Base-by-base conservation (phyloP, 1,284 basidiomycete species). In the Irpex sp. region DNA sequence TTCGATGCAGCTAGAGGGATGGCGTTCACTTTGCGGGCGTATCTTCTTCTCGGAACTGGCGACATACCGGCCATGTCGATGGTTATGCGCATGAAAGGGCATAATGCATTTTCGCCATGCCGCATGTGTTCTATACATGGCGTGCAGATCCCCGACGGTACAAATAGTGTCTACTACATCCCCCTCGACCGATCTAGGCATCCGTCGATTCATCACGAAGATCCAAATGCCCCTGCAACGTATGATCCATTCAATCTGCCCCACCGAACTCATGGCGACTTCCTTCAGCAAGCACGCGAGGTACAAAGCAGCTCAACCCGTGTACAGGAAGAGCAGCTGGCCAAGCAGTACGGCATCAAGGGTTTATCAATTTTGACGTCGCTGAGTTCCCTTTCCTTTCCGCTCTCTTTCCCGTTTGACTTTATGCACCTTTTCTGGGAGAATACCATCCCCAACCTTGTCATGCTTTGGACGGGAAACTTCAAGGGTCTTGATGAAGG, bases 11-110 rank as follows among this genome's bases (percentile, higher is more conserved):
- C 19, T 18, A 23, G 7, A 4, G 18, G 19, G 19, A 9, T 23
- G 3, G 23, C 5, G 5, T 28, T 28, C 28, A 3, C 28, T 5
- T 5, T 28, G 4, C 28, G 28, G 3, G 63, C 42, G 78, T 77
- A 0, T 78, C 73, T 58, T 71, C 78, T 80, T 8, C 58, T 78
- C 5, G 33, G 71, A 7, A 77, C 75, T 56, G 77, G 80, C 2
- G 80, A 82, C 59, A 80, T 81, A 28, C 80, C 77, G 5, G 81
- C 80, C 0, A 67, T 81, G 0, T 71, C 76, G 0, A 77, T 78
- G 71, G 39, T 81, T 2, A 75, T 81, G 74, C 61, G 69, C 0
- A 78, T 81, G 73, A 81, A 80, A 61, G 80, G 80, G 0, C 78
- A 80, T 54, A 82, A 82, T 60, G 76, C 73, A 0, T 48, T 71